phyloP scores from a whole-genome alignment of 2,329 filamentous ascomycete species.

The Aaosphaeria pasadenensis region DNA sequence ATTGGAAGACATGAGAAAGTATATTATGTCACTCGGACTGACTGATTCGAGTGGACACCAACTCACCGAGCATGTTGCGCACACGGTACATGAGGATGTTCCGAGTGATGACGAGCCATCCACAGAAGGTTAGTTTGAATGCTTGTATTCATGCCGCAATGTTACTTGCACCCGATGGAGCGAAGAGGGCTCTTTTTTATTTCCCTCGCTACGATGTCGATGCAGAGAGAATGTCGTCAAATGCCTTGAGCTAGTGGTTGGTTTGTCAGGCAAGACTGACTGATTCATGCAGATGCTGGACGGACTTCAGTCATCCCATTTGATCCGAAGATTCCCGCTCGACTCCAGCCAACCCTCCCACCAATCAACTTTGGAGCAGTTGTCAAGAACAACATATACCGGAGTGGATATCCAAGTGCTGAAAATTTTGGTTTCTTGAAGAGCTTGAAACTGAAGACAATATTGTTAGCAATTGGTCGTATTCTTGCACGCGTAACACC shows the following conservation, averaged over 20 bases:
- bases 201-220: too few relatives aligned
- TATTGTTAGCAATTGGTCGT: slow-evolving; percentile 58
- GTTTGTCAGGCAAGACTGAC: neutral
- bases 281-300: neutral
- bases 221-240: too few relatives aligned
- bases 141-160: neutral
- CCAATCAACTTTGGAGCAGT: slow-evolving; percentile 77
- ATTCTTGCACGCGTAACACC: neutral
- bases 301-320: neutral
- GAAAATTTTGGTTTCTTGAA: slow-evolving; percentile 70
- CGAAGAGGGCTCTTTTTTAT: neutral
- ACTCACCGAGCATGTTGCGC: slow-evolving; percentile 25
- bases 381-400: slow-evolving; percentile 68
- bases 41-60: slow-evolving; percentile 11
- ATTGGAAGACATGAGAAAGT: neutral
- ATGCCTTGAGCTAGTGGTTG: too few relatives aligned
- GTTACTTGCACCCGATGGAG: neutral
- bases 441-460: slow-evolving; percentile 69
- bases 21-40: neutral
- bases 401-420: slow-evolving; percentile 74
- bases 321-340: neutral
- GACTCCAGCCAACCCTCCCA: slow-evolving; percentile 31
- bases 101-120: slow-evolving; percentile 8
- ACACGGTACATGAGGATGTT: slow-evolving; percentile 30
- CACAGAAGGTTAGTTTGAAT: slow-evolving; percentile 6